Percentiles rank a stretch among this genome's conserved stretches.
Evolutionary conservation across 495 filamentous ascomycete genomes (phyloP).

Genomic region (Physcia stellaris): DNA sequence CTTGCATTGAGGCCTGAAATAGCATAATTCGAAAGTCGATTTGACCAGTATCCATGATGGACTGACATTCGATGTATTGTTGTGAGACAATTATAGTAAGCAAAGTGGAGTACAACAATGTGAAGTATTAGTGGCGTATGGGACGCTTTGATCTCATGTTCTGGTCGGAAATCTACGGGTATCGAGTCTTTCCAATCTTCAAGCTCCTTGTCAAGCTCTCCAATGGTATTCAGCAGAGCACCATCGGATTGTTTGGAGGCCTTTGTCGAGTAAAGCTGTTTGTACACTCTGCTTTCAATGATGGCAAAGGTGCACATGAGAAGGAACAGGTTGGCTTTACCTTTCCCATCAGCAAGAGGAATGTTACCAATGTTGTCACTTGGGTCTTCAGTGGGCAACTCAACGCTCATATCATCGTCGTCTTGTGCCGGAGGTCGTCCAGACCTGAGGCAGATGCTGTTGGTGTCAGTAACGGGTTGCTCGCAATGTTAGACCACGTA

Average conservation of each 20-base stretch:
- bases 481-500: constrained; percentile 17
- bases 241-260: constrained; percentile 86
- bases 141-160: constrained; percentile 82
- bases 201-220: constrained; percentile 82
- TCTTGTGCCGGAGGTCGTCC: constrained; percentile 90
- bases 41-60: constrained; percentile 98
- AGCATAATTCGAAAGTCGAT: constrained; percentile 83
- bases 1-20: constrained; percentile 83
- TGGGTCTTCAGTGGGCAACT: constrained; percentile 83
- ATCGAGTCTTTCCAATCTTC: constrained; percentile 96
- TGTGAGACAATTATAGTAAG: constrained; percentile 94
- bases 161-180: constrained; percentile 84
- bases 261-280: constrained; percentile 81
- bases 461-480: too few species aligned
- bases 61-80: constrained; percentile 98
- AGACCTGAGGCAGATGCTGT: constrained; percentile 71
- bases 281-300: constrained; percentile 91
- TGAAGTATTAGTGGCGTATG: constrained; percentile 86
- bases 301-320: constrained; percentile 81
- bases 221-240: constrained; percentile 88
- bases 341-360: constrained; percentile 75
- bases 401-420: constrained; percentile 97
- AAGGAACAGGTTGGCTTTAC: constrained; percentile 86
- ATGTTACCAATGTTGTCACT: constrained; percentile 88
- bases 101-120: constrained; percentile 83